Base-by-base conservation (phyloP, 2,329 filamentous ascomycete genomes). In the Alternaria gaisen region DNA sequence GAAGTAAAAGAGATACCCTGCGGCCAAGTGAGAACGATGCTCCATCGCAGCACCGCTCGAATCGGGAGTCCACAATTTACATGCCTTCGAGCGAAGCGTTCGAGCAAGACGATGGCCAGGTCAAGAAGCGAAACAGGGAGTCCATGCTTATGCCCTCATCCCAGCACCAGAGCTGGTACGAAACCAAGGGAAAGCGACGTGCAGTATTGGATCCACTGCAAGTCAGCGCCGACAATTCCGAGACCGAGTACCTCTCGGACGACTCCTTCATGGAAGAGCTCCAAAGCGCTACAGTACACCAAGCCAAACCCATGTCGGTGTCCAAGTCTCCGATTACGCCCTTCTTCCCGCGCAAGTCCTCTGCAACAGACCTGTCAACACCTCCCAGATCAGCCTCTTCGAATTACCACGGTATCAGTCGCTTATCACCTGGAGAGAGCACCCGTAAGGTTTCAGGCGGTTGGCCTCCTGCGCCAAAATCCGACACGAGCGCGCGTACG, bases 211-310 rank as follows among this genome's bases (percentile, higher is more conserved):
- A 81, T 55, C 76, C 80, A 24, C 67, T 81, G 14, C 74, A 80
- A 38, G 57, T 64, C 43, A 67, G 76, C 16, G 73, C 74, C 26
- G 80, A 81, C 12, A 77, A 80, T 53, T 79, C 77, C 10, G 78
- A 82, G 53, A 71, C 77, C 20, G 82, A 84, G 42, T 85, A 86
- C 73, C 80, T 87, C 41, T 89, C 91, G n/a, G 91, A 94, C 75
- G 92, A 95, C 72, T 90, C 88, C 16, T 86, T 94, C 64, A 91
- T 96, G 86, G 91, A 96, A 58, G 93, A 97, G 79, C 81, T 97
- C 56, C 91, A 92, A 70, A 91, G 88, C 56, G 93, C 93, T 28
- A 93, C 90, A 2, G 82, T 97, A 18, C 86, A 95, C 73, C 88
- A 97, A 80, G 93, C 93, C n/a, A 90, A 90, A 73, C 90, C 92